Evolutionary conservation across 257 asterid species (phyloP).

Genomic region (Przewalskia tangutica): DNA sequence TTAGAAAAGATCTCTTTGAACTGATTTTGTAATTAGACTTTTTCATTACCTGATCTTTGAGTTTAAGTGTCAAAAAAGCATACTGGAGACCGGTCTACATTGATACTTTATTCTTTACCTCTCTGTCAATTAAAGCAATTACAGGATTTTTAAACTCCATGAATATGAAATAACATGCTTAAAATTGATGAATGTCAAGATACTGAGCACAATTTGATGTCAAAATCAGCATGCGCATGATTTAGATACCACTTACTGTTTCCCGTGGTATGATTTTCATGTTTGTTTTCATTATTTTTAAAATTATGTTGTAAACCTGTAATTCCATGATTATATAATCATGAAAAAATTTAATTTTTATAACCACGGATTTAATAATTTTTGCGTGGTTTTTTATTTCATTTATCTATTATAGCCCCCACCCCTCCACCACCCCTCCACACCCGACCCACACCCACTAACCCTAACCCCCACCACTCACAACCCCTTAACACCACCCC

Average conservation of each 20-base stretch:
- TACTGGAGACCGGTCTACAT: neutral
- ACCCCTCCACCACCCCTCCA: too few species aligned
- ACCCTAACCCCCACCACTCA: too few species aligned
- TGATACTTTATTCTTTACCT: neutral
- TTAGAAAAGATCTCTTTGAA: neutral
- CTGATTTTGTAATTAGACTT: neutral
- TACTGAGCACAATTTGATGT: neutral
- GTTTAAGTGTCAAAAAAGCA: neutral
- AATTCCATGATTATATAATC: too few species aligned
- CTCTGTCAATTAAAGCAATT: neutral
- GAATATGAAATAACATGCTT: neutral
- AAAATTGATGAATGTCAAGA: neutral
- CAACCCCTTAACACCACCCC: too few species aligned
- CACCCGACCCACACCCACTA: too few species aligned
- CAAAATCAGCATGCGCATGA: neutral
- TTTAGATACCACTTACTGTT: neutral
- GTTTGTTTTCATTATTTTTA: too few species aligned
- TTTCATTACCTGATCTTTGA: neutral
- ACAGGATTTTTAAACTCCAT: neutral
- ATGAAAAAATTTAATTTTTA: too few species aligned
- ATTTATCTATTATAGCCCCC: too few species aligned
- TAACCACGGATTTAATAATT: too few species aligned
- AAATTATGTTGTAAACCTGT: too few species aligned
- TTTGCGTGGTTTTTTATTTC: too few species aligned
- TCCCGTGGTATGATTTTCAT: too few species aligned